Base-by-base conservation (phyloP, 2,329 filamentous ascomycete genomes). In the Ophiocordyceps robertsii region DNA sequence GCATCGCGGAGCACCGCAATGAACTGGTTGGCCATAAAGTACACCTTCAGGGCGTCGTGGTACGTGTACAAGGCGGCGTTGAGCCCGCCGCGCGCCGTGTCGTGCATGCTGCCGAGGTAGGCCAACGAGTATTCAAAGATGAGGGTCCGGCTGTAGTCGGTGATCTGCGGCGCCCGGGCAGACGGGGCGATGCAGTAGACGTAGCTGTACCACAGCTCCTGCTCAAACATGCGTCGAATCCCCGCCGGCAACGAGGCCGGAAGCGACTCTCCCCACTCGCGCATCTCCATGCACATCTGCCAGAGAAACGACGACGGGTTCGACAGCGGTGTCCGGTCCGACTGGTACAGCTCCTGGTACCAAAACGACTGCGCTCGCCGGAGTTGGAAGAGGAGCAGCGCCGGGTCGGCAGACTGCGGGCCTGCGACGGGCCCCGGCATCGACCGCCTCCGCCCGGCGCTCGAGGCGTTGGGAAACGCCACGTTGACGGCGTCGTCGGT, bases 151-250 rank as follows among this genome's bases (percentile, higher is more conserved):
- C 81, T 83, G 56, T 90, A 87, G 38, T 86, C 75, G 4, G 78
- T 81, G 40, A 89, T 78, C 19, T 75, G 69, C 0, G 85, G 84
- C 4, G 84, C 78, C 38, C 82, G 73, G 2, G 80, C 77, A 31
- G 83, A 89, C 1, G 88, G 86, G 1, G 87, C 87, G 8, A 95
- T 73, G 44, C 90, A 84, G 58, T 95, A 87, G 21, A 95, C 82
- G 52, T 87, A 92, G 55, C 86, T 93, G 65, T 95, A 96, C 38
- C 90, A 75, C 36, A 93, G 64, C 57, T 98, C 92, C 14, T 95
- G 75, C 48, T 92, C 83, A 55, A 95, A 93, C 49, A 89, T 77
- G 39, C 83, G 75, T 33, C 80, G 75, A 48, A 89, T 80, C 24
- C 75, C 72, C 0, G 72, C 65, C 0, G 82, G 73, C 0, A 84